Percentiles rank a stretch among this genome's conserved stretches.
phyloP scores from a whole-genome alignment of 495 filamentous ascomycete species.

The Clohesyomyces aquaticus region DNA sequence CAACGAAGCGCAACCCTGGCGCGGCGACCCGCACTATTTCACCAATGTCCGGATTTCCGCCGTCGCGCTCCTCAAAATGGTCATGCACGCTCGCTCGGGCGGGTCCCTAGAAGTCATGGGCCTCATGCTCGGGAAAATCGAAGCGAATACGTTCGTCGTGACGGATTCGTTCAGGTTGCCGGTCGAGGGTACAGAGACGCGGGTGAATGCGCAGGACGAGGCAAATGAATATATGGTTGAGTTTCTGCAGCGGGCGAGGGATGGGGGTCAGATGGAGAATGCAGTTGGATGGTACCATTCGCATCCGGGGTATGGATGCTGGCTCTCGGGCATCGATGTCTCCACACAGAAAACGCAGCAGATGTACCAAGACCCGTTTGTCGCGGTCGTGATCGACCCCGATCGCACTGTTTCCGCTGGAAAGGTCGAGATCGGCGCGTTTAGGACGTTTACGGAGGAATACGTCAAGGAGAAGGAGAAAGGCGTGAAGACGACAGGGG shows the following conservation, averaged over 20 bases:
- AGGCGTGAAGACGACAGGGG: conserved; percentile 46
- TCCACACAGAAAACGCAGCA: conserved; percentile 84
- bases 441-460: conserved; percentile 83
- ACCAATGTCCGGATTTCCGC: conserved; percentile 91
- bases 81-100: conserved; percentile 95
- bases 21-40: conserved; percentile 83
- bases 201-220: conserved; percentile 92
- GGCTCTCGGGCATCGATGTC: conserved; percentile 96
- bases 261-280: conserved; percentile 79
- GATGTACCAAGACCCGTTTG: conserved; percentile 80
- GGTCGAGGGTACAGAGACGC: conserved; percentile 96
- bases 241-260: conserved; percentile 75
- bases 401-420: conserved; percentile 93
- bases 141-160: conserved; percentile 81
- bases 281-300: conserved; percentile 98
- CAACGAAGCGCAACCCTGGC: conserved; percentile 73
- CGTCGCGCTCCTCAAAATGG: conserved; percentile 96
- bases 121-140: conserved; percentile 94
- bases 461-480: conserved; percentile 51
- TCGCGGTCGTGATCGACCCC: conserved; percentile 96
- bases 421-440: conserved; percentile 97
- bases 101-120: conserved; percentile 96
- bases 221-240: conserved; percentile 96
- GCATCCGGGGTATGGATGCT: conserved; percentile 98
- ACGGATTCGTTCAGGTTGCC: conserved; percentile 94